These are phyloP conservation scores for Aspergillus flavus DNA, from an alignment of 2,329 filamentous ascomycete genomes.

Conservation along the genomic window DNA sequence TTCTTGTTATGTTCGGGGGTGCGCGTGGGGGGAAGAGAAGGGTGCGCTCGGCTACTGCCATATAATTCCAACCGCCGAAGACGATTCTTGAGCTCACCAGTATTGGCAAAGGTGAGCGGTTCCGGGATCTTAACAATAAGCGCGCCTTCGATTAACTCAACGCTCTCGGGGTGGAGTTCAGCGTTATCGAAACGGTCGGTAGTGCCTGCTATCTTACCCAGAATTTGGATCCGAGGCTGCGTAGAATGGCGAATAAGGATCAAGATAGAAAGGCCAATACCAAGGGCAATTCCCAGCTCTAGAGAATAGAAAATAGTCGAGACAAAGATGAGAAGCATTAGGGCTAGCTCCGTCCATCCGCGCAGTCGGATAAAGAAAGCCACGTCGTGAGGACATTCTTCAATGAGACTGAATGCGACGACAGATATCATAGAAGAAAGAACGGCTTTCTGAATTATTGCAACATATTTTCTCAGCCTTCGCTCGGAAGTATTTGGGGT, in stretches of 20 bases:
- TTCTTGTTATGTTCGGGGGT: constrained; percentile 82
- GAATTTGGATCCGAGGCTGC: constrained; percentile 90
- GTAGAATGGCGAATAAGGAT: constrained; percentile 90
- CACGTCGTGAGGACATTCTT: constrained; percentile 92
- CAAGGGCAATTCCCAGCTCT: constrained; percentile 88
- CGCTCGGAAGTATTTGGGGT: background rate
- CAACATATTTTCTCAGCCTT: background rate
- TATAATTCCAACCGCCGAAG: constrained; percentile 84
- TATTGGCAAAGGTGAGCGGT: constrained; percentile 95
- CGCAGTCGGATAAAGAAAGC: constrained; percentile 83
- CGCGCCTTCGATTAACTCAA: constrained; percentile 90
- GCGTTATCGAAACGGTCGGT: constrained; percentile 80
- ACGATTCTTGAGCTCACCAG: constrained; percentile 83
- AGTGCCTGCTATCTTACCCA: constrained; percentile 84
- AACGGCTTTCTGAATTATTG: constrained; percentile 73
- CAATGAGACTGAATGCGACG: constrained; percentile 89
- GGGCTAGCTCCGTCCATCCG: constrained; percentile 79
- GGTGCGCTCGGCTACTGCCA: constrained; percentile 82
- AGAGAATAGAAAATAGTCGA: constrained; percentile 95
- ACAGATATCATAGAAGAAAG: constrained; percentile 93
- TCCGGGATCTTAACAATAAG: constrained; percentile 98
- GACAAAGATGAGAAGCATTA: constrained; percentile 89
- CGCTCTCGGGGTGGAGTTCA: constrained; percentile 67
- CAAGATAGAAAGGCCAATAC: constrained; percentile 86
- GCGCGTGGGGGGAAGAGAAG: constrained; percentile 79